These are phyloP conservation scores for Pseudogymnoascus verrucosus DNA, from an alignment of 2,329 filamentous ascomycete genomes.

Conservation along the genomic window DNA sequence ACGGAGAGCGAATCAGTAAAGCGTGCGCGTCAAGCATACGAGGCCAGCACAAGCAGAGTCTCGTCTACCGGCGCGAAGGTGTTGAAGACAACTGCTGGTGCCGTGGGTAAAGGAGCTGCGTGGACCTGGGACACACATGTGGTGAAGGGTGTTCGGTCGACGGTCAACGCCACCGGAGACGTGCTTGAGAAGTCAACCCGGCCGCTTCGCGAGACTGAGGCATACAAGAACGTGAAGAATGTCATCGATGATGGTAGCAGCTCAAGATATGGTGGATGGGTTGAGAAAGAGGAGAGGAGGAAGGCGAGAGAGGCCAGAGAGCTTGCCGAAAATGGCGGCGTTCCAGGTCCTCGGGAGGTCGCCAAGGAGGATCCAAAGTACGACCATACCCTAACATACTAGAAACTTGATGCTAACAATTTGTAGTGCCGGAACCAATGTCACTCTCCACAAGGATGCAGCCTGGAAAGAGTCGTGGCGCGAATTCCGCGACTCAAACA, in stretches of 20 bases:
- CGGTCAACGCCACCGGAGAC: constrained; percentile 75
- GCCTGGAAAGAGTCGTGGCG: constrained; percentile 98
- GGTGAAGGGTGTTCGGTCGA: constrained; percentile 82
- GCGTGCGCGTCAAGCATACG: constrained; percentile 76
- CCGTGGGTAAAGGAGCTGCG: constrained; percentile 79
- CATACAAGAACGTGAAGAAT: constrained; percentile 88
- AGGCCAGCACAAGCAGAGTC: constrained; percentile 76
- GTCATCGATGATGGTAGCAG: constrained; percentile 96
- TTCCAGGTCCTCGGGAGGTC: constrained; percentile 45
- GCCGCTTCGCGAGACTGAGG: constrained; percentile 88
- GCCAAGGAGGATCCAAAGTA: constrained; percentile 83
- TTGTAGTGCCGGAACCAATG: constrained; percentile 77
- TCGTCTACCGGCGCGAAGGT: constrained; percentile 70
- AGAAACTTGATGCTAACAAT: constrained; percentile 28
- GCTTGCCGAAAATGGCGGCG: constrained; percentile 41
- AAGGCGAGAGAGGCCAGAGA: constrained; percentile 69
- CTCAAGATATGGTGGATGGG: constrained; percentile 91
- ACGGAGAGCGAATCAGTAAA: constrained; percentile 87
- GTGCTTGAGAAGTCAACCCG: constrained; percentile 91
- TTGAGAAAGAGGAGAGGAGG: constrained; percentile 89
- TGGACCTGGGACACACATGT: constrained; percentile 98
- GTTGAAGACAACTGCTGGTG: constrained; percentile 76
- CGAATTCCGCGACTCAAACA: constrained; percentile 85
- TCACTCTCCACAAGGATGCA: constrained; percentile 93
- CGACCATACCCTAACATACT: constrained; percentile 31